Evolutionary conservation across 2,329 filamentous ascomycete genomes (phyloP).

Genomic region (Eurotiales sp.): DNA sequence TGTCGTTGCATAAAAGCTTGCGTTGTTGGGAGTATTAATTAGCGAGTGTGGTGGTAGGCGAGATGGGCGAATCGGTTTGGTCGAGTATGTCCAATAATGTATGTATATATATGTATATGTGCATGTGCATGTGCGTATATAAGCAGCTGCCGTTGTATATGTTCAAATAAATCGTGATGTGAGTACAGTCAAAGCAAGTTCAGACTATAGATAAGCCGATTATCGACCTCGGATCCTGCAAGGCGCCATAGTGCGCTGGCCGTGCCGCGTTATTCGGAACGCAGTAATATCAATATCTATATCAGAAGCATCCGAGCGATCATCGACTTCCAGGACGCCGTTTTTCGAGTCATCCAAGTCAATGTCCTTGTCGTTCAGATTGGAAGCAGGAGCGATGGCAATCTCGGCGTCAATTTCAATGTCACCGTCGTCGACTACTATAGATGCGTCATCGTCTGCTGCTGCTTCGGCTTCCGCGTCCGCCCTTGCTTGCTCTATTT

Average conservation of each 20-base stretch:
- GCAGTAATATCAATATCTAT: conserved; percentile 34
- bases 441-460: neutral
- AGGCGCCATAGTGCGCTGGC: conserved; percentile 11
- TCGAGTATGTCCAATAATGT: neutral
- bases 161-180: too few species aligned
- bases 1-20: too few species aligned
- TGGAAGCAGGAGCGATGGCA: neutral
- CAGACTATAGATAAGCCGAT: neutral
- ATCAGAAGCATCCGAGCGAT: conserved; percentile 29
- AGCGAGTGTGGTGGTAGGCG: too few species aligned
- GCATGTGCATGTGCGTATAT: neutral
- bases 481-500: neutral
- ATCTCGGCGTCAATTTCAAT: neutral
- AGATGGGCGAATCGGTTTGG: neutral
- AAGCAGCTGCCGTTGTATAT: too few species aligned
- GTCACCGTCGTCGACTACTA: neutral
- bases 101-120: neutral
- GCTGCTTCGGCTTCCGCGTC: neutral
- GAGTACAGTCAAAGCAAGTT: too few species aligned
- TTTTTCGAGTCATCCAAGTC: conserved; percentile 1
- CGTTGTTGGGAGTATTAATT: neutral
- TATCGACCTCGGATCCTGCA: neutral
- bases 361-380: neutral
- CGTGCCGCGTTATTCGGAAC: conserved; percentile 23
- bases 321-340: conserved; percentile 30